Base-by-base conservation (phyloP, 805 yeast species). In the Ogataea nitratoaversa region DNA sequence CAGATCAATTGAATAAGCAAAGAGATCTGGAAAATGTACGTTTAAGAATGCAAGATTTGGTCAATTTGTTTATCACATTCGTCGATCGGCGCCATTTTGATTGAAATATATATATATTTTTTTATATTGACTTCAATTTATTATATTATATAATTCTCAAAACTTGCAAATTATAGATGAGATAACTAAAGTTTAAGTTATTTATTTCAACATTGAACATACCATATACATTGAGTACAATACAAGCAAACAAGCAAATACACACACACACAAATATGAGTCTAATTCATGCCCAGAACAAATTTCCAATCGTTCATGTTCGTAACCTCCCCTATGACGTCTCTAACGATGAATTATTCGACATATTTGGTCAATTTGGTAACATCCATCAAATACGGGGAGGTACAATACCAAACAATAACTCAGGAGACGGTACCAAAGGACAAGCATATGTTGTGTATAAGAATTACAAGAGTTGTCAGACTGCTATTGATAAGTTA, bases 391-490 rank as follows among this genome's bases (percentile, higher is more conserved):
- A 81, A 57, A 62, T 81, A 9, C 57, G 85, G 36, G 33, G 60
- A 13, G 73, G 76, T 5, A 49, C 53, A n/a, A 57, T 17, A 7
- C 22, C 31, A 59, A 5, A 53, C 47, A 8, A 66, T 65, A 13
- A 8, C 14, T 3, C 51, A 18, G 53, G 51, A 12, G 48, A 39
- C 7, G 59, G 57, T 9, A 63, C 69, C 2, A 71, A 56, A 41
- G 78, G 84, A 11, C 73, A 80, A 7, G 79, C 82, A 19, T 68
- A 71, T 40, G 71, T 80, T 14, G 71, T 79, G 2, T 81, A 68
- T 54, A 71, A 70, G 37, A 73, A 72, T 33, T 43, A 71, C 16
- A 58, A 59, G 20, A 68, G 69, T 44, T 81, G 84, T 13, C 56
- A 54, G n/a, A 54, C 57, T 24, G 84, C 84, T 0, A 63, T 70